phyloP scores from a whole-genome alignment of 2,329 filamentous ascomycete species.

The Fusarium redolens region DNA sequence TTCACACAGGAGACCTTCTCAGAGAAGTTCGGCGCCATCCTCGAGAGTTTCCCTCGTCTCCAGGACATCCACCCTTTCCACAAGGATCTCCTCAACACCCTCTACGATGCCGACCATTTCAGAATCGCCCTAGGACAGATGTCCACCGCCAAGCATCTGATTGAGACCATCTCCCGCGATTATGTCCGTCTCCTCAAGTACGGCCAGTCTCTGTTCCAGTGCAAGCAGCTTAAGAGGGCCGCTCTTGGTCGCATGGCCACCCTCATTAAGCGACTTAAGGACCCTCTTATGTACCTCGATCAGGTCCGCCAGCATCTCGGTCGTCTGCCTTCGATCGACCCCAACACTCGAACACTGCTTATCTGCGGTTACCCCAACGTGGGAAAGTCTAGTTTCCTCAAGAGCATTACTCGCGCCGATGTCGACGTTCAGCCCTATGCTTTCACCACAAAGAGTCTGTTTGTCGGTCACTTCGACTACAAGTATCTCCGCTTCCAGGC shows the following conservation, averaged over 20 bases:
- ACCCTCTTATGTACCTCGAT: conserved; percentile 94
- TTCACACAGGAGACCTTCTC: conserved; percentile 97
- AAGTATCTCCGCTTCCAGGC: conserved; percentile 75
- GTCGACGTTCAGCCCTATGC: conserved; percentile 98
- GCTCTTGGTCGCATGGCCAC: conserved; percentile 98
- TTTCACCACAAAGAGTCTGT: conserved; percentile 97
- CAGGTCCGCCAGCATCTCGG: conserved; percentile 93
- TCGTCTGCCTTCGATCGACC: conserved; percentile 97
- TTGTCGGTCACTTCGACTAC: conserved; percentile 98
- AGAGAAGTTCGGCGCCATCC: conserved; percentile 90
- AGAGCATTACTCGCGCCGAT: conserved; percentile 91
- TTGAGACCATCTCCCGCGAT: conserved; percentile 95
- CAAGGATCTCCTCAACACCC: conserved; percentile 86
- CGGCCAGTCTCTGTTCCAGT: conserved; percentile 96
- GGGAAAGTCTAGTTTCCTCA: conserved; percentile 95
- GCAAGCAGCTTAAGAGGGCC: conserved; percentile 97
- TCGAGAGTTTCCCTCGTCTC: conserved; percentile 92
- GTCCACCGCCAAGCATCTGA: conserved; percentile 94
- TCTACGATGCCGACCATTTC: conserved; percentile 99
- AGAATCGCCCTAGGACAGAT: conserved; percentile 95
- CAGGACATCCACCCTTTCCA: conserved; percentile 97
- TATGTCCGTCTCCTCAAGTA: conserved; percentile 95
- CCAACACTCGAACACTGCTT: conserved; percentile 93
- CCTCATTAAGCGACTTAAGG: conserved; percentile 92
- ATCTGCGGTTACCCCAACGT: conserved; percentile 99